Percentiles rank a stretch among this genome's conserved stretches.
These are phyloP conservation scores for Russula lepida DNA, from an alignment of 768 basidiomycete species.

Conservation along the genomic window DNA sequence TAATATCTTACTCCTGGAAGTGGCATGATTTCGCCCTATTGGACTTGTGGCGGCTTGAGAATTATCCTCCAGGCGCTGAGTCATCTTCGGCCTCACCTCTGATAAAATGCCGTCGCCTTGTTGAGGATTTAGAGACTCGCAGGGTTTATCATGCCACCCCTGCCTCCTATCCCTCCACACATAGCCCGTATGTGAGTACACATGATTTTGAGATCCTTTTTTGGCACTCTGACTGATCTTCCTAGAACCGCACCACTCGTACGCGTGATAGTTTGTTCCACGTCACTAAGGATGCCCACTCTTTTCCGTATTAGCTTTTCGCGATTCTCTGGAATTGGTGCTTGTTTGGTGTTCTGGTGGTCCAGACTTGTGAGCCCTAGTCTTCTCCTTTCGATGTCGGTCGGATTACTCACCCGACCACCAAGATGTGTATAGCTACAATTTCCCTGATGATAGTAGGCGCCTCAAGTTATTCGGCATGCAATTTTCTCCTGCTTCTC, in stretches of 20 bases:
- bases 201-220: not conserved
- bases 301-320: not conserved
- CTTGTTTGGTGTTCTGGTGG: slow-evolving; percentile 25
- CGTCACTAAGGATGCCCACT: not conserved
- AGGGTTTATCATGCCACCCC: too few relatives aligned
- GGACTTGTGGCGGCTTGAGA: not conserved
- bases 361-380: slow-evolving; percentile 25
- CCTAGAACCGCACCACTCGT: not conserved
- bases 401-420: not conserved
- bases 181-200: not conserved
- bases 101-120: not conserved
- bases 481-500: not conserved
- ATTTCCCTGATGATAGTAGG: not conserved
- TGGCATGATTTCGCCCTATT: not conserved
- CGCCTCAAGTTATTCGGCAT: not conserved
- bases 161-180: not conserved
- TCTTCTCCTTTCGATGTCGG: not conserved
- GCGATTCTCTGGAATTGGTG: slow-evolving; percentile 22
- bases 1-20: too few relatives aligned
- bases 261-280: not conserved
- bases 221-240: not conserved
- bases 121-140: too few relatives aligned
- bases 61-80: not conserved
- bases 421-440: slow-evolving; percentile 12
- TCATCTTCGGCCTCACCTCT: not conserved